Percentiles rank a stretch among this genome's conserved stretches.
Evolutionary conservation across 23 red algal genomes (phyloP).

Genomic region (Gracilaria vermiculophylla): DNA sequence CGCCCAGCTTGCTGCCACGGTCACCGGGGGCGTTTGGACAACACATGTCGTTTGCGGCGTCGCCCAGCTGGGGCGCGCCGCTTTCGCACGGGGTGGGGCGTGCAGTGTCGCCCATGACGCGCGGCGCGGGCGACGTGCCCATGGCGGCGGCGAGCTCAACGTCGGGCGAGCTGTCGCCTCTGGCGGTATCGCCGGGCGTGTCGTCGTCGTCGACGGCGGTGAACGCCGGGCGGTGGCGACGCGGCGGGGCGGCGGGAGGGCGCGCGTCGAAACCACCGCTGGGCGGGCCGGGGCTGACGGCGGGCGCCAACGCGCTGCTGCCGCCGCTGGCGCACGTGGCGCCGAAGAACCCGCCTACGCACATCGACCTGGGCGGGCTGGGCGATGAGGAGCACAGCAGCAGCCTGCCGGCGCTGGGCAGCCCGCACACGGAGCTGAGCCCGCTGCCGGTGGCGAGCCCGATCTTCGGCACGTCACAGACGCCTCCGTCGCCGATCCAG

Average conservation of each 20-base stretch:
- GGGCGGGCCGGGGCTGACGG: constrained; percentile 2
- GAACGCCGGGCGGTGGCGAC: not conserved
- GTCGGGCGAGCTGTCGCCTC: constrained; percentile 20
- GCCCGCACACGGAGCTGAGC: constrained; percentile 45
- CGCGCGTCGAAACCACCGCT: constrained; percentile 7
- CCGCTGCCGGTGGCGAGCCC: constrained; percentile 41
- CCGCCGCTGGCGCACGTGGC: constrained; percentile 36
- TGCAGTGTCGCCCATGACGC: not conserved
- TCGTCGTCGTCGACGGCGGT: not conserved
- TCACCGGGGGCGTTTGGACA: constrained; percentile 20
- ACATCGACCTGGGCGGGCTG: constrained; percentile 52
- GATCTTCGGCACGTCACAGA: constrained; percentile 29
- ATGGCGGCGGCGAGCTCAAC: not conserved
- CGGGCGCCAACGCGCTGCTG: constrained; percentile 4
- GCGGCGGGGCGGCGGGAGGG: not conserved
- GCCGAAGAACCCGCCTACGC: constrained; percentile 37
- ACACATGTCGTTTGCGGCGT: not conserved
- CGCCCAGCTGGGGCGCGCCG: constrained; percentile 1
- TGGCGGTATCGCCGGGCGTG: constrained; percentile 31
- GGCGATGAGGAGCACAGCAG: constrained; percentile 30
- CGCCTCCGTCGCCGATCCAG: constrained; percentile 34
- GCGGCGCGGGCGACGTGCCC: not conserved
- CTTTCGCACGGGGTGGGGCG: not conserved
- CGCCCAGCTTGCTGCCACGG: constrained; percentile 19
- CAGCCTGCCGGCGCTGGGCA: constrained; percentile 46